Conservation (phyloP, 306 rosid species). For the Ammopiptanthus mongolicus region DNA sequence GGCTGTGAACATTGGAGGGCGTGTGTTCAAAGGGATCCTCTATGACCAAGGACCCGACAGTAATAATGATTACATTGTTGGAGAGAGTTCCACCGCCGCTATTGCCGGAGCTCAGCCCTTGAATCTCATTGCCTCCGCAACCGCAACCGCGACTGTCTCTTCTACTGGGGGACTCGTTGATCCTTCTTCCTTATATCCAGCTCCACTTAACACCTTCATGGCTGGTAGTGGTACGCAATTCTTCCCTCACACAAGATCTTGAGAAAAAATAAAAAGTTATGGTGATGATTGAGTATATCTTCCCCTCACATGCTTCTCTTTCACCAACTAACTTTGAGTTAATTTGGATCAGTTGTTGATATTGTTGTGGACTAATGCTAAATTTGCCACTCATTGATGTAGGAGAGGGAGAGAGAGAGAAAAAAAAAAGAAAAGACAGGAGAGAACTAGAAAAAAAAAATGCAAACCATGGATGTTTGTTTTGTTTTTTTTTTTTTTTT, state of each 20-base stretch:
- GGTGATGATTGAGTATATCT: not conserved
- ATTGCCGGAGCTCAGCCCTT: conserved; percentile 49
- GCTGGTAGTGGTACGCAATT: conserved; percentile 94
- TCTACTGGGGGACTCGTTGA: conserved; percentile 39
- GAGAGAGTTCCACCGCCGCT: conserved; percentile 49
- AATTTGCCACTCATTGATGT: conserved; percentile 36
- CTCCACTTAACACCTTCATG: conserved; percentile 65
- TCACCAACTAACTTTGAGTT: conserved; percentile 18
- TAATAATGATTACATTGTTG: conserved; percentile 32
- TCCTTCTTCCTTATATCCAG: conserved; percentile 57
- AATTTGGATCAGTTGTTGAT: conserved; percentile 19
- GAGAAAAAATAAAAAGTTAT: conserved; percentile 5
- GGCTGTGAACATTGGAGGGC: conserved; percentile 88
- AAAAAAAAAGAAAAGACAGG: not conserved
- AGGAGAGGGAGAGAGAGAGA: not conserved
- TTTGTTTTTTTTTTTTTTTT: conserved; percentile 4
- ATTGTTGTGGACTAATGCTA: conserved; percentile 22
- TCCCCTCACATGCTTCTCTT: conserved; percentile 14
- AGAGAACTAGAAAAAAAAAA: conserved; percentile 14
- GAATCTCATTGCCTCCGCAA: conserved; percentile 30
- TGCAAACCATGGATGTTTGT: conserved; percentile 14
- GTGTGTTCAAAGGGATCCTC: conserved; percentile 80
- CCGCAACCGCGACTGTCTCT: conserved; percentile 21
- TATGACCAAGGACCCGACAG: conserved; percentile 72
- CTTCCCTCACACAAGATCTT: conserved; percentile 94